Conservation (phyloP, 495 filamentous ascomycete species). For the Xanthoparmelia taractica region DNA sequence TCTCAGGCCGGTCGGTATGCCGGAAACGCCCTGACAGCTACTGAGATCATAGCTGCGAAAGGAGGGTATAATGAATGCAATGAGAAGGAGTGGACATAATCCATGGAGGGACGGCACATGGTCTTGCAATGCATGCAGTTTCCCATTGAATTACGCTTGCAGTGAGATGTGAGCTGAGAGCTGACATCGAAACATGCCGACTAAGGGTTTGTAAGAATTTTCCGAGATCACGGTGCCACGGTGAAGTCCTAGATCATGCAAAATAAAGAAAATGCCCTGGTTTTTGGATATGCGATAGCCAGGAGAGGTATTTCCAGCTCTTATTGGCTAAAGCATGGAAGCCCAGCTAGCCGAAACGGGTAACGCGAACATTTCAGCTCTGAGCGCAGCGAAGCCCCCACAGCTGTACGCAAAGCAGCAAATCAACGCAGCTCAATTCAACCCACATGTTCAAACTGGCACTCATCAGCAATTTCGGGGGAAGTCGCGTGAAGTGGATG, state of each 20-base stretch:
- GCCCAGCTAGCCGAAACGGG: neutral
- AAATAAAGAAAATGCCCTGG: neutral
- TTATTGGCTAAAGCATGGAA: neutral
- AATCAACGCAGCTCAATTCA: neutral
- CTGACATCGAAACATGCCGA: conserved; percentile 1
- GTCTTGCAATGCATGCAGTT: neutral
- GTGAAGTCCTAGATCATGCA: neutral
- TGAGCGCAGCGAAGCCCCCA: neutral
- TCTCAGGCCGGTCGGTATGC: neutral
- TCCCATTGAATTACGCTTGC: neutral
- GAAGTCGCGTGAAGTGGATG: neutral
- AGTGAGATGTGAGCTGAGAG: conserved; percentile 6
- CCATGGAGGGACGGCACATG: neutral
- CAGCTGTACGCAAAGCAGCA: neutral
- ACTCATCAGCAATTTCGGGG: neutral
- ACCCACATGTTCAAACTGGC: neutral
- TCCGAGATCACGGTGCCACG: neutral
- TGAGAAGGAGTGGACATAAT: neutral
- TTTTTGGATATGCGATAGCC: neutral
- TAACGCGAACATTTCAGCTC: neutral
- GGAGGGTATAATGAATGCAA: neutral
- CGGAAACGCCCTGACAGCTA: neutral
- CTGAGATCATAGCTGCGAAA: neutral
- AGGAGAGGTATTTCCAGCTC: neutral
- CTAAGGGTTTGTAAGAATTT: neutral